phyloP scores from a whole-genome alignment of 768 basidiomycete genomes.

The Pisolithus microcarpus region DNA sequence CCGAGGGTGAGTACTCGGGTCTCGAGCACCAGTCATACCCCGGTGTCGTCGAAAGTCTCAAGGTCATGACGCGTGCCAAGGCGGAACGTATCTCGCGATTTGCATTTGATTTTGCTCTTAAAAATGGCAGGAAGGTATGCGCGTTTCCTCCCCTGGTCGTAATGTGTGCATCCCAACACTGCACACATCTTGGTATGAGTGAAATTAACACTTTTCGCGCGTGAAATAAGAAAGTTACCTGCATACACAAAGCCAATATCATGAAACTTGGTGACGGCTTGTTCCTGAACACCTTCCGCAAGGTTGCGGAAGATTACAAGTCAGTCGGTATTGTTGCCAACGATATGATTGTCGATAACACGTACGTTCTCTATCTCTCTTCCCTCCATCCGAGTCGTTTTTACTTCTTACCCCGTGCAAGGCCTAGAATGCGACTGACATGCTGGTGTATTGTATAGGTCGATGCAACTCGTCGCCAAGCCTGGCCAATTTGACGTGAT shows the following conservation, averaged over 20 bases:
- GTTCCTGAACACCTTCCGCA: constrained; percentile 97
- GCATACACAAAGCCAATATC: constrained; percentile 99
- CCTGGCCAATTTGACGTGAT: constrained; percentile 98
- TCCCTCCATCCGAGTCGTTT: background rate
- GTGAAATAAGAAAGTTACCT: constrained; percentile 83
- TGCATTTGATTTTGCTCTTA: constrained; percentile 97
- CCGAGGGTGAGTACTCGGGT: constrained; percentile 99
- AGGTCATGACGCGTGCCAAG: constrained; percentile 93
- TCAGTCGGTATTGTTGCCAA: constrained; percentile 86
- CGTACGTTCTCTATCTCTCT: constrained; percentile 40
- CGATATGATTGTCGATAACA: constrained; percentile 99
- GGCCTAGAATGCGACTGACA: background rate
- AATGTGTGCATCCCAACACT: background rate
- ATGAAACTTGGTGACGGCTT: constrained; percentile 99
- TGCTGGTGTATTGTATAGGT: constrained; percentile 36
- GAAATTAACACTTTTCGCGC: background rate
- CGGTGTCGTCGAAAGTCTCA: constrained; percentile 96
- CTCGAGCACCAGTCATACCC: constrained; percentile 97
- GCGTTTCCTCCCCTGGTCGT: background rate
- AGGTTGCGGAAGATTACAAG: constrained; percentile 94
- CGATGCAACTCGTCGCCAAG: constrained; percentile 97
- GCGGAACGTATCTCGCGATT: constrained; percentile 95
- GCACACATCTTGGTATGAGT: background rate
- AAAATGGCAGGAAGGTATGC: constrained; percentile 92
- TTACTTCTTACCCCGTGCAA: background rate